Evolutionary conservation across 1,284 basidiomycete species (phyloP).

Genomic region (Naganishia sp.): DNA sequence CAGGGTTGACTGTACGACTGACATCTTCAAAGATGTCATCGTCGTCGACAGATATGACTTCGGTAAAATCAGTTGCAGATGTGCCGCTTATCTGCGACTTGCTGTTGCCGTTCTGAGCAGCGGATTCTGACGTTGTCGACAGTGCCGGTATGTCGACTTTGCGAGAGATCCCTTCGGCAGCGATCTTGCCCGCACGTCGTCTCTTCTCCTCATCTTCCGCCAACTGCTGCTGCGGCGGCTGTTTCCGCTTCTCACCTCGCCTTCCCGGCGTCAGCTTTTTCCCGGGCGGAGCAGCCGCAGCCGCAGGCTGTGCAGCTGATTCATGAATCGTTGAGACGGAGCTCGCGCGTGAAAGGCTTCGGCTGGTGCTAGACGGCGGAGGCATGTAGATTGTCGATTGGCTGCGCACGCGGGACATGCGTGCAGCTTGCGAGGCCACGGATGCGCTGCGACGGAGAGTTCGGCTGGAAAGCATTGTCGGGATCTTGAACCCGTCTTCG

Average conservation of each 20-base stretch:
- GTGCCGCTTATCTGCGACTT: neutral
- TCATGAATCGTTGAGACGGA: slow-evolving; percentile 2
- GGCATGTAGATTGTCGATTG: slow-evolving; percentile 47
- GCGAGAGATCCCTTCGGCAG: neutral
- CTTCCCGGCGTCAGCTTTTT: slow-evolving; percentile 42
- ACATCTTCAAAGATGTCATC: slow-evolving; percentile 48
- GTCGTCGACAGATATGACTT: slow-evolving; percentile 4
- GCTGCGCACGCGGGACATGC: slow-evolving; percentile 40
- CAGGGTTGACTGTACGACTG: slow-evolving; percentile 5
- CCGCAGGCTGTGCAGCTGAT: neutral
- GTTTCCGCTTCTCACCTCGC: slow-evolving; percentile 46
- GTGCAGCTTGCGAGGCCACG: slow-evolving; percentile 35
- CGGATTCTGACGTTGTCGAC: neutral
- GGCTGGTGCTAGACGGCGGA: slow-evolving; percentile 50
- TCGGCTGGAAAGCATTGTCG: slow-evolving; percentile 39
- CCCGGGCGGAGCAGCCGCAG: neutral
- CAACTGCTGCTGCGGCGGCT: slow-evolving; percentile 22
- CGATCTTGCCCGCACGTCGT: slow-evolving; percentile 41
- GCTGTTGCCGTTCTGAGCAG: too few relatives aligned
- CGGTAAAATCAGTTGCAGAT: neutral
- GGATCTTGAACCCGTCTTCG: slow-evolving; percentile 38
- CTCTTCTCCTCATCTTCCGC: slow-evolving; percentile 37
- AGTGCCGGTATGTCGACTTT: too few relatives aligned
- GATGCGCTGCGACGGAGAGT: slow-evolving; percentile 27
- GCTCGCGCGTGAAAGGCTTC: neutral